Percentiles rank a stretch among this genome's conserved stretches.
phyloP scores from a whole-genome alignment of 768 basidiomycete species.

The Macrocybe gigantea region DNA sequence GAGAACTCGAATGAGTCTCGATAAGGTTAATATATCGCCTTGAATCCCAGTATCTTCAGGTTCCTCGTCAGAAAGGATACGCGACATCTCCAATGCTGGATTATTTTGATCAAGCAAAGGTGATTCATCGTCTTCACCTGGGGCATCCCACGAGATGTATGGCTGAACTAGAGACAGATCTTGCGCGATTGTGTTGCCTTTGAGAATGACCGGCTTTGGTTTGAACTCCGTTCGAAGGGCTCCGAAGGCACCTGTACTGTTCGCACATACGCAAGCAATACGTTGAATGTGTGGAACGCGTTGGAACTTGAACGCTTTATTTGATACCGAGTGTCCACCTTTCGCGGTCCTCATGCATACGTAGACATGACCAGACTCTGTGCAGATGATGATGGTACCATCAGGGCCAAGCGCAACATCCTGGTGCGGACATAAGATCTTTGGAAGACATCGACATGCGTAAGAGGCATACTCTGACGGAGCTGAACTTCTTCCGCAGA shows the following conservation, averaged over 20 bases:
- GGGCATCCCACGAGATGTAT: constrained; percentile 30
- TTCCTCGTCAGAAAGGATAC: constrained; percentile 19
- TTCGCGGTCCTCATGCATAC: constrained; percentile 59
- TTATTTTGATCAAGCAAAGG: background rate
- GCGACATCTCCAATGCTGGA: background rate
- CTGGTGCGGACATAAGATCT: constrained; percentile 24
- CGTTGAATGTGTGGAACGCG: constrained; percentile 80
- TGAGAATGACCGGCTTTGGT: constrained; percentile 47
- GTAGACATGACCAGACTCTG: constrained; percentile 92
- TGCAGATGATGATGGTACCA: constrained; percentile 87
- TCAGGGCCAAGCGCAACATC: constrained; percentile 89
- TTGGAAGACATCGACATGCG: background rate
- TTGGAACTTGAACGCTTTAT: constrained; percentile 70
- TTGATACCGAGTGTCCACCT: constrained; percentile 17
- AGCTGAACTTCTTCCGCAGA: constrained; percentile 77
- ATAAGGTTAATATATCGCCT: constrained; percentile 28
- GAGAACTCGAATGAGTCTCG: constrained; percentile 27
- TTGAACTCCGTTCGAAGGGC: constrained; percentile 73
- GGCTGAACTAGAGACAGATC: constrained; percentile 69
- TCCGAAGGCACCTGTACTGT: constrained; percentile 83
- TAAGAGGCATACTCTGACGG: constrained; percentile 53
- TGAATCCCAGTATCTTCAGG: constrained; percentile 30
- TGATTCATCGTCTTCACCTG: background rate
- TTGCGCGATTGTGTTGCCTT: constrained; percentile 52
- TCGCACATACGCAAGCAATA: constrained; percentile 78